Conservation (phyloP, 192 early-diverging fungal species). For the Anaeromyces robustus region DNA sequence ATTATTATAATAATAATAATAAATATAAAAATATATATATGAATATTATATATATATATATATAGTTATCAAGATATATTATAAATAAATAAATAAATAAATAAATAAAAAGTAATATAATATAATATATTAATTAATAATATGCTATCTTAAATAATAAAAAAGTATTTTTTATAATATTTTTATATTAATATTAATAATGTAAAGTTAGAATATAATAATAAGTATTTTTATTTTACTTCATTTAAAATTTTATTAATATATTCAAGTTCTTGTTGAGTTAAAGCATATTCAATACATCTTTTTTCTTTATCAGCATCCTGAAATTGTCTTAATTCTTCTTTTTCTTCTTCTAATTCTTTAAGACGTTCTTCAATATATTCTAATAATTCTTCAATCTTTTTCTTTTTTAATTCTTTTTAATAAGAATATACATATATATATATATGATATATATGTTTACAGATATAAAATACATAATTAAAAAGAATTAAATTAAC, state of each 20-base stretch:
- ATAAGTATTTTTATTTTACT: slow-evolving; percentile 17
- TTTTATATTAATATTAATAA: no score
- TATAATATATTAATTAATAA: no score
- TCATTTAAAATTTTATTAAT: slow-evolving; percentile 47
- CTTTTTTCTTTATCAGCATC: slow-evolving; percentile 68
- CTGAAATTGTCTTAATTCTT: slow-evolving; percentile 80
- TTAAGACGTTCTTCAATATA: slow-evolving; percentile 76
- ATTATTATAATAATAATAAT: background rate
- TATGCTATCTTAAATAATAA: no score
- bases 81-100: no score
- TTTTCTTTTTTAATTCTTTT: slow-evolving; percentile 55
- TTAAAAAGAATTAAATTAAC: no score
- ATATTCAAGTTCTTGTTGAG: slow-evolving; percentile 51
- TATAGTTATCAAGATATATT: no score
- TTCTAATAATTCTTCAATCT: slow-evolving; percentile 76
- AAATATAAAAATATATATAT: background rate
- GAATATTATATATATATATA: no score
- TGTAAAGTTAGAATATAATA: no score
- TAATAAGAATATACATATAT: slow-evolving; percentile 4
- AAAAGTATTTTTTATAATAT: no score
- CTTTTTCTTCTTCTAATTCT: slow-evolving; percentile 87
- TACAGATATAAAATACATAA: no score
- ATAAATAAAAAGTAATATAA: no score
- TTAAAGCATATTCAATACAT: slow-evolving; percentile 85
- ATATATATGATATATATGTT: no score